Evolutionary conservation across 2,329 filamentous ascomycete species (phyloP).

Genomic region (Exophiala aquamarina): DNA sequence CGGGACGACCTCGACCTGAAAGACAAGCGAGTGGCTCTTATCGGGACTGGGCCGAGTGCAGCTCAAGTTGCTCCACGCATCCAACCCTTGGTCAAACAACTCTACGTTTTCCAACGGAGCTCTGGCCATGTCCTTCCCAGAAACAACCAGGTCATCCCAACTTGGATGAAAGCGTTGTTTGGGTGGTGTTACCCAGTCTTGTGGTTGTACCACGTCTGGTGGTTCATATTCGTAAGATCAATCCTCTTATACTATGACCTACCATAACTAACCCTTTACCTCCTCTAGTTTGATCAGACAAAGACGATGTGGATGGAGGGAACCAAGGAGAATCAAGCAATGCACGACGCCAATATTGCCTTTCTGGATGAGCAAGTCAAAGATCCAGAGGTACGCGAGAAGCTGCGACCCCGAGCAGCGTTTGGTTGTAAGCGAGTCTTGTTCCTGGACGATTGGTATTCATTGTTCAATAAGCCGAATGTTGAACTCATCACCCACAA

Average conservation of each 20-base stretch:
- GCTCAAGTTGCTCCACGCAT: constrained; percentile 54
- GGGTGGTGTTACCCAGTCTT: constrained; percentile 4
- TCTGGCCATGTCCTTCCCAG: constrained; percentile 1
- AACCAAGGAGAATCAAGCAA: not conserved
- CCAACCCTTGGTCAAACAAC: constrained; percentile 1
- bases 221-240: constrained; percentile 2
- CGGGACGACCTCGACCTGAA: constrained; percentile 40
- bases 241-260: not conserved
- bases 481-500: constrained; percentile 7
- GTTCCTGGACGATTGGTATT: constrained; percentile 8
- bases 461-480: constrained; percentile 7
- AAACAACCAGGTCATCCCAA: not conserved
- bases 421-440: constrained; percentile 5
- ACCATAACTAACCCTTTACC: not conserved
- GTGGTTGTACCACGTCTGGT: constrained; percentile 7
- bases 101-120: constrained; percentile 4
- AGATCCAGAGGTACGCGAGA: constrained; percentile 4
- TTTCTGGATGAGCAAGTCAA: constrained; percentile 2
- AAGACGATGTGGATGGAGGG: constrained; percentile 5
- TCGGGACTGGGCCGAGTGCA: constrained; percentile 59
- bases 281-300: constrained; percentile 2
- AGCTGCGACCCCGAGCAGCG: not conserved
- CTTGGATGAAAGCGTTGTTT: constrained; percentile 4
- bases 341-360: not conserved
- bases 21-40: constrained; percentile 55